Conservation (phyloP, 371 early-diverging fungal genomes). For the Dinochytrium kinnereticum region DNA sequence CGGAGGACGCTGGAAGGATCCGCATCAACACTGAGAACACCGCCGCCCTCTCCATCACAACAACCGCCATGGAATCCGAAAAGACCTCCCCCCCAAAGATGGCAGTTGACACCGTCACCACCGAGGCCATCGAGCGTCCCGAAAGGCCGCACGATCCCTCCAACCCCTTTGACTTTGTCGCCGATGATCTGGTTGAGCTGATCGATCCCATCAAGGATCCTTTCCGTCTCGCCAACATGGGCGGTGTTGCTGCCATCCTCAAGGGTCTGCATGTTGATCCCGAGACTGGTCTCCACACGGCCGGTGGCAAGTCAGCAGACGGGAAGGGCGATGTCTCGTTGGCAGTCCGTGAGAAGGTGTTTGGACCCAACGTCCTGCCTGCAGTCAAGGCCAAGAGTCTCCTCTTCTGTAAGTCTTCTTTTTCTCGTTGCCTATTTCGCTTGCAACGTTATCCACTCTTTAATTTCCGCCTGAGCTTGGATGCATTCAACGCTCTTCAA, state of each 20-base stretch:
- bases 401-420: slow-evolving; percentile 24
- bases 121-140: background rate
- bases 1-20: background rate
- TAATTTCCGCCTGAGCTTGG: too few species aligned
- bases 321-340: background rate
- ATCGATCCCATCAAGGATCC: slow-evolving; percentile 16
- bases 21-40: background rate
- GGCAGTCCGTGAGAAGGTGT: slow-evolving; percentile 10
- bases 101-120: background rate
- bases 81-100: background rate
- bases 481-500: background rate
- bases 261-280: slow-evolving; percentile 4
- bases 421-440: background rate
- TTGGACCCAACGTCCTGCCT: slow-evolving; percentile 33
- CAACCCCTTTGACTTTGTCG: slow-evolving; percentile 1
- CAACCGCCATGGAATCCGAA: background rate
- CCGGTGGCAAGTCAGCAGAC: background rate
- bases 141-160: background rate
- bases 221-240: slow-evolving; percentile 1
- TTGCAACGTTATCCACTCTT: too few species aligned
- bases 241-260: slow-evolving; percentile 8
- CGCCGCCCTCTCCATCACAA: background rate
- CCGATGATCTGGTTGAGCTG: slow-evolving; percentile 6
- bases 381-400: slow-evolving; percentile 21
- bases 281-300: slow-evolving; percentile 6